Conservation (phyloP, 306 rosid genomes). For the Lablab purpureus region DNA sequence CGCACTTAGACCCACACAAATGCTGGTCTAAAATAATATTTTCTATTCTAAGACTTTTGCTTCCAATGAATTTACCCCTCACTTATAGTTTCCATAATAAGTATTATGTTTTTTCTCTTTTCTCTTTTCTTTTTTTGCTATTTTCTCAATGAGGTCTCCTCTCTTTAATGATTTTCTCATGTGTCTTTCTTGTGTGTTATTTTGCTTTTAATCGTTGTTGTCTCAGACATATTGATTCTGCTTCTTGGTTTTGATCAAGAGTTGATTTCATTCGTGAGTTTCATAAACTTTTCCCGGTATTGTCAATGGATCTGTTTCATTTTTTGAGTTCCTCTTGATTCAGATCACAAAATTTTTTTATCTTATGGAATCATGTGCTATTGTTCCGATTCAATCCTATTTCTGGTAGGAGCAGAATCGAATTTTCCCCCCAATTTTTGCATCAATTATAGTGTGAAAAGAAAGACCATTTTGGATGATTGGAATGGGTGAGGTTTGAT, state of each 20-base stretch:
- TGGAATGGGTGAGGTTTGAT: constrained; percentile 35
- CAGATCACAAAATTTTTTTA: background rate
- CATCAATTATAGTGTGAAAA: background rate
- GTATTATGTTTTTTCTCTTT: constrained; percentile 29
- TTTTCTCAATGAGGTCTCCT: constrained; percentile 43
- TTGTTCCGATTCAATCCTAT: background rate
- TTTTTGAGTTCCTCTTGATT: constrained; percentile 42
- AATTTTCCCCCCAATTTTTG: background rate
- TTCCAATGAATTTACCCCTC: constrained; percentile 19
- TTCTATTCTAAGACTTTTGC: constrained; percentile 26
- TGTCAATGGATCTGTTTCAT: constrained; percentile 22
- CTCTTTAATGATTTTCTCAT: constrained; percentile 1
- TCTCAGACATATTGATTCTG: constrained; percentile 16
- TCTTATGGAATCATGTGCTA: background rate
- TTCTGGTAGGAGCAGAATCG: background rate
- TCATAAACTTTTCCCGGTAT: constrained; percentile 17
- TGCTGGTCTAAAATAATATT: constrained; percentile 15
- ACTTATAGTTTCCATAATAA: constrained; percentile 44
- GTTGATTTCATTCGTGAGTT: constrained; percentile 41
- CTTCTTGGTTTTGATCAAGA: constrained; percentile 41
- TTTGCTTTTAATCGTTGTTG: constrained; percentile 45
- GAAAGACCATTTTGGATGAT: constrained; percentile 38
- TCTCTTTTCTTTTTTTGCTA: constrained; percentile 29
- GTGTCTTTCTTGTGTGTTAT: too few relatives aligned
- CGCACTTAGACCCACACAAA: constrained; percentile 4